Evolutionary conservation across 805 yeast genomes (phyloP).

Genomic region (Barnettozyma populi): DNA sequence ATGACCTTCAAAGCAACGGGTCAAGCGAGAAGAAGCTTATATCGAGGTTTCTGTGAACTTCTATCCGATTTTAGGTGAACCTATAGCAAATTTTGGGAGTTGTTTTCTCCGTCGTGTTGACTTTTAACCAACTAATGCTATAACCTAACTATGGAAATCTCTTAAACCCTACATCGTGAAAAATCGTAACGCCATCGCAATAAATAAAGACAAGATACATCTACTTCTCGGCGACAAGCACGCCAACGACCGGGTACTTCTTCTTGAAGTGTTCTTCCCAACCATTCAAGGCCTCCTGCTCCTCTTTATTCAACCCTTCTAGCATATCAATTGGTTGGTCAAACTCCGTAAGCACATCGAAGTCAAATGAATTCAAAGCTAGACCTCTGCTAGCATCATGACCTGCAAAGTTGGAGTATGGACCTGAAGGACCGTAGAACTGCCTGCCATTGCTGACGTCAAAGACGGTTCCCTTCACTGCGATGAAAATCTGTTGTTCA

Average conservation of each 20-base stretch:
- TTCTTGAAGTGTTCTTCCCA: slow-evolving; percentile 82
- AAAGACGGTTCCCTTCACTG: slow-evolving; percentile 79
- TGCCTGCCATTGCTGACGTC: slow-evolving; percentile 76
- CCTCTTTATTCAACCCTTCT: slow-evolving; percentile 52
- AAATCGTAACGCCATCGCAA: not conserved
- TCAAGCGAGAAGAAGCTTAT: too few species aligned
- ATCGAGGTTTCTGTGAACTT: too few species aligned
- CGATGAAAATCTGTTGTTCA: slow-evolving; percentile 74
- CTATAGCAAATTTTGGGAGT: not conserved
- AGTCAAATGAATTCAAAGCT: slow-evolving; percentile 82
- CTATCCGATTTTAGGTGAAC: too few species aligned
- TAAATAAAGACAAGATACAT: not conserved
- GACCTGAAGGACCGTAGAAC: slow-evolving; percentile 95
- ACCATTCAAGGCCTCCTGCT: slow-evolving; percentile 62
- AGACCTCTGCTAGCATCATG: slow-evolving; percentile 92
- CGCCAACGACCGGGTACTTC: slow-evolving; percentile 81
- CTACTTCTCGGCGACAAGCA: slow-evolving; percentile 39
- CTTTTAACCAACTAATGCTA: not conserved
- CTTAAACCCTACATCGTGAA: not conserved
- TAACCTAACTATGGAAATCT: not conserved
- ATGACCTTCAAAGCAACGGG: not conserved
- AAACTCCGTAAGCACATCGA: slow-evolving; percentile 55
- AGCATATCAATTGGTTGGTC: slow-evolving; percentile 76
- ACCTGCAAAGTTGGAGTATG: slow-evolving; percentile 92
- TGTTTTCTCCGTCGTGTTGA: too few species aligned